These are phyloP conservation scores for Cylindrotheca fusiformis DNA, from an alignment of 108 stramenopile species.

Conservation along the genomic window DNA sequence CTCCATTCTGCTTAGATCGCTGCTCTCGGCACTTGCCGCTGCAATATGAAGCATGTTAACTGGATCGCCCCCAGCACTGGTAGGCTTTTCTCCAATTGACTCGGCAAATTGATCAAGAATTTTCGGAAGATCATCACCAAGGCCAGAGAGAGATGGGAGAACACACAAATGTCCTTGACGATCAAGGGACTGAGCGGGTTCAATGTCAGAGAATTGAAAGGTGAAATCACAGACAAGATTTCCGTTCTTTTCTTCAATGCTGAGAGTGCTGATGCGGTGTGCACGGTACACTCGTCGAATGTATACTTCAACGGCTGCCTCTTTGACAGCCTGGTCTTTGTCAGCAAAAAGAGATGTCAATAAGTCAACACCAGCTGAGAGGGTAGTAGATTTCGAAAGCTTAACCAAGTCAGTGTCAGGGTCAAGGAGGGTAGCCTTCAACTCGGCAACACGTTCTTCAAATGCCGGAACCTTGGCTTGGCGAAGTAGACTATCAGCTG, in stretches of 20 bases:
- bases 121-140: conserved; percentile 52
- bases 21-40: conserved; percentile 21
- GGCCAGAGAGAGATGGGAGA: conserved; percentile 41
- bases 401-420: conserved; percentile 54
- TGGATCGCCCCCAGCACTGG: conserved; percentile 52
- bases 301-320: conserved; percentile 84
- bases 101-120: conserved; percentile 63
- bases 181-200: conserved; percentile 58
- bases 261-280: conserved; percentile 72
- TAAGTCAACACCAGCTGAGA: conserved; percentile 93
- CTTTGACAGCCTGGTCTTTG: conserved; percentile 57
- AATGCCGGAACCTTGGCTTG: conserved; percentile 80
- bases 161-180: conserved; percentile 67
- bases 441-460: conserved; percentile 73
- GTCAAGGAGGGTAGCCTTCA: conserved; percentile 69
- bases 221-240: conserved; percentile 77
- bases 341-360: conserved; percentile 87
- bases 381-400: conserved; percentile 69
- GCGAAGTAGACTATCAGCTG: conserved; percentile 74
- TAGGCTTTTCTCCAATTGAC: conserved; percentile 47
- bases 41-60: conserved; percentile 88
- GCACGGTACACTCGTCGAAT: conserved; percentile 95
- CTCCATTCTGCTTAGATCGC: conserved; percentile 52
- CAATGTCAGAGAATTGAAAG: conserved; percentile 88
- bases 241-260: conserved; percentile 60